A percentile compares a stretch with the other conserved stretches of the same genome.
These are phyloP conservation scores for Serendipita indica DNA, from an alignment of 768 basidiomycete genomes.

Conservation along the genomic window DNA sequence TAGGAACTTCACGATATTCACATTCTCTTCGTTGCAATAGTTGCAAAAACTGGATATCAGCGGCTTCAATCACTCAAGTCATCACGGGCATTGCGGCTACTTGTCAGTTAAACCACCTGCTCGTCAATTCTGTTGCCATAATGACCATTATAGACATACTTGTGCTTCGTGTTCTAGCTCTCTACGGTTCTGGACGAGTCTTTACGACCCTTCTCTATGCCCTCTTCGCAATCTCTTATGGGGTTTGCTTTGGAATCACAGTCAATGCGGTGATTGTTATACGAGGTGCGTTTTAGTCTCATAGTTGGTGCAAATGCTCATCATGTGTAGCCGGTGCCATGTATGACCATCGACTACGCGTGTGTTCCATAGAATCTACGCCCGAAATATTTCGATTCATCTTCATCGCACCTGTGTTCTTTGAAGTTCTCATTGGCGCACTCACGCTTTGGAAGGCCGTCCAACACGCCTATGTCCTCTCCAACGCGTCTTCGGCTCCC, in stretches of 20 bases:
- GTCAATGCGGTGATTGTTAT: background rate
- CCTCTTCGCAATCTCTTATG: background rate
- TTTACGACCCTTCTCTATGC: background rate
- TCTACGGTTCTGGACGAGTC: background rate
- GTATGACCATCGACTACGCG: background rate
- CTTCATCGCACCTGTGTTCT: background rate
- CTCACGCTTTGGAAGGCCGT: slow-evolving; percentile 1
- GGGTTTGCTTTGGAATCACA: background rate
- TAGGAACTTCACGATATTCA: too few species aligned
- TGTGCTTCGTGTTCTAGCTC: background rate
- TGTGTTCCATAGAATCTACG: background rate
- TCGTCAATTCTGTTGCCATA: background rate
- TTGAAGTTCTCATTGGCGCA: background rate
- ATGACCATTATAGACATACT: background rate
- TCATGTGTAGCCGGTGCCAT: background rate
- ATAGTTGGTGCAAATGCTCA: background rate
- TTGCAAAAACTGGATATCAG: slow-evolving; percentile 2
- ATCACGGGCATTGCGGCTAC: background rate
- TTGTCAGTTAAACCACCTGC: background rate
- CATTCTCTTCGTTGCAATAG: background rate
- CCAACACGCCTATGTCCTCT: slow-evolving; percentile 4
- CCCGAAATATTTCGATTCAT: background rate
- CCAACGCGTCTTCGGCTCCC: slow-evolving; percentile 1
- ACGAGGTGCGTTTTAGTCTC: background rate
- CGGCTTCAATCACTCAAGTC: background rate